phyloP scores from a whole-genome alignment of 345 rosid species.

The Arabis alpina region DNA sequence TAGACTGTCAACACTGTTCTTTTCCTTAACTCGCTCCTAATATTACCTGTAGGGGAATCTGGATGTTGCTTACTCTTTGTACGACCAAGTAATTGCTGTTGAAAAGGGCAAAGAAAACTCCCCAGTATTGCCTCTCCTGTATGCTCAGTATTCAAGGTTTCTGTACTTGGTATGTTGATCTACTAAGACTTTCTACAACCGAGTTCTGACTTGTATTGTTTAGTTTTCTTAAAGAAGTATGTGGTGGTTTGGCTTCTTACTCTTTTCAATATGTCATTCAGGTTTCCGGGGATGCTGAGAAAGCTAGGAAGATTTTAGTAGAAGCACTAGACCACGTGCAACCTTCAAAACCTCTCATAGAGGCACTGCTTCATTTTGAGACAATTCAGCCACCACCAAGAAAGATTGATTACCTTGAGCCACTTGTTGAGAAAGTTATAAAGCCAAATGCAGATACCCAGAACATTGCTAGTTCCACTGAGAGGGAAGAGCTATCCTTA shows the following conservation, averaged over 20 bases:
- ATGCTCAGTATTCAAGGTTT: conserved; percentile 90
- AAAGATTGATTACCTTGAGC: conserved; percentile 71
- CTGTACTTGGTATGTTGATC: conserved; percentile 64
- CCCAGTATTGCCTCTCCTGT: conserved; percentile 69
- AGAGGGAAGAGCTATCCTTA: conserved; percentile 88
- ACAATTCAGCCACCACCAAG: conserved; percentile 69
- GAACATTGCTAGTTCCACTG: conserved; percentile 55
- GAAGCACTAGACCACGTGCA: conserved; percentile 81
- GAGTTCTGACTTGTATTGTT: conserved; percentile 2
- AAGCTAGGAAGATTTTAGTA: conserved; percentile 70
- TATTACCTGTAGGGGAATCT: conserved; percentile 68
- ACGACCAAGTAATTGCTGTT: conserved; percentile 92
- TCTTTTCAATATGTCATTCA: conserved; percentile 36
- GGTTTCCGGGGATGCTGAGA: conserved; percentile 74
- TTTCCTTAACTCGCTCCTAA: conserved; percentile 35
- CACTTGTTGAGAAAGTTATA: conserved; percentile 73
- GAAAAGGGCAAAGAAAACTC: conserved; percentile 96
- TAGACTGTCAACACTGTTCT: conserved; percentile 8
- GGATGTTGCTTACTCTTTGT: conserved; percentile 74
- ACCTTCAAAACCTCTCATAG: conserved; percentile 75
- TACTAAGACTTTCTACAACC: conserved; percentile 2
- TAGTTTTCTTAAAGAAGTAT: conserved; percentile 17
- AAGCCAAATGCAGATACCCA: conserved; percentile 56
- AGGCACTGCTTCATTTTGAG: conserved; percentile 80
- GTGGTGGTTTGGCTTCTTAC: conserved; percentile 12